These are phyloP conservation scores for Backusella morwellensis DNA, from an alignment of 192 early-diverging fungal species.

Conservation along the genomic window DNA sequence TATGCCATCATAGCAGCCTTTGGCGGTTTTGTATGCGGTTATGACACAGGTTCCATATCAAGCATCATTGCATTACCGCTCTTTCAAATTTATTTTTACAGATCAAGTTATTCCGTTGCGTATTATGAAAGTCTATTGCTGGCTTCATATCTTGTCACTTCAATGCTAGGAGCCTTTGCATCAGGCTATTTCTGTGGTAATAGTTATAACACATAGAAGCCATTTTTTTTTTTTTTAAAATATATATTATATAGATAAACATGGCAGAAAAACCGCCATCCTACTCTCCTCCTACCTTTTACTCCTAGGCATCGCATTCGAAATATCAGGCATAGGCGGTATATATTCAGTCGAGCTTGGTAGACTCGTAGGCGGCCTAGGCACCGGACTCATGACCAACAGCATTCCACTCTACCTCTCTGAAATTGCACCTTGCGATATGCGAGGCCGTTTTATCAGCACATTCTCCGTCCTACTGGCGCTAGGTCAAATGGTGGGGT, in stretches of 20 bases:
- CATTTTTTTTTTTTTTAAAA: too few species aligned
- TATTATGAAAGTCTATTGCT: conserved; percentile 21
- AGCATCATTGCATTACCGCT: conserved; percentile 16
- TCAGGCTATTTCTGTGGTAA: conserved; percentile 27
- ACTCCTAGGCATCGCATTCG: conserved; percentile 67
- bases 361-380: background rate
- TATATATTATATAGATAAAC: conserved; percentile 8
- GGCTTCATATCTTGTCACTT: conserved; percentile 24
- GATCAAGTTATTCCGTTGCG: background rate
- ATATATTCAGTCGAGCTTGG: conserved; percentile 10
- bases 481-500: conserved; percentile 68
- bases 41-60: conserved; percentile 19
- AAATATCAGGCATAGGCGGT: conserved; percentile 54
- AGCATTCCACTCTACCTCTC: conserved; percentile 32
- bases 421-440: conserved; percentile 71
- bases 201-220: background rate
- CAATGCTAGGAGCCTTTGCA: conserved; percentile 21
- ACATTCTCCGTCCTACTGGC: conserved; percentile 88
- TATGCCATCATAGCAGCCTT: conserved; percentile 19
- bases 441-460: conserved; percentile 83
- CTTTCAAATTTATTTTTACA: conserved; percentile 8
- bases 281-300: conserved; percentile 63
- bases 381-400: background rate
- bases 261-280: conserved; percentile 69
- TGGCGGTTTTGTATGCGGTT: conserved; percentile 25